These are phyloP conservation scores for Verbascum thapsus DNA, from an alignment of 257 asterid species.

Conservation along the genomic window DNA sequence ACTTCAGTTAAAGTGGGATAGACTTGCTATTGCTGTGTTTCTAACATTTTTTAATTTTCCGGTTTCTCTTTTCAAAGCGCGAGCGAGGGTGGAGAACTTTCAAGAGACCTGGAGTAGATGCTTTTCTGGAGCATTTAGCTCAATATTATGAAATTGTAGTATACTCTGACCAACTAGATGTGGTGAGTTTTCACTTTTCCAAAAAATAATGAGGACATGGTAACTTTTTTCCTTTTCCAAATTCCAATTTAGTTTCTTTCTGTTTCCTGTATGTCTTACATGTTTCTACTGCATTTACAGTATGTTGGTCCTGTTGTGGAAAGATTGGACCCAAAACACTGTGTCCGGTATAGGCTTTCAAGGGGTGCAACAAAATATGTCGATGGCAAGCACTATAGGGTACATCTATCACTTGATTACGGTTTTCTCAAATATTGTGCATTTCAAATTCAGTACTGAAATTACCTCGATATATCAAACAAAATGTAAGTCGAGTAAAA, in stretches of 20 bases:
- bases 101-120: constrained; percentile 95
- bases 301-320: constrained; percentile 80
- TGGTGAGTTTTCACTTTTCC: constrained; percentile 45
- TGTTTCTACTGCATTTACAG: constrained; percentile 46
- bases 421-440: constrained; percentile 7
- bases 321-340: constrained; percentile 71
- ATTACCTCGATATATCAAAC: not conserved
- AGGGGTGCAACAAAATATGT: constrained; percentile 77
- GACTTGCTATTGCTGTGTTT: no score
- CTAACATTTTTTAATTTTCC: not conserved
- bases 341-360: constrained; percentile 67
- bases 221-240: not conserved
- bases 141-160: constrained; percentile 79
- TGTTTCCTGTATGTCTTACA: constrained; percentile 4
- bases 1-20: not conserved
- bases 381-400: constrained; percentile 86
- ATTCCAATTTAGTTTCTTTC: not conserved
- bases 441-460: not conserved
- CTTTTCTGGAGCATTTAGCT: constrained; percentile 79
- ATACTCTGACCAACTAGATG: constrained; percentile 65
- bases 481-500: constrained; percentile 19
- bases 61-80: constrained; percentile 52
- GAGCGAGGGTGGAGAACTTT: constrained; percentile 95
- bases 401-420: constrained; percentile 36
- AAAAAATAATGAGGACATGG: not conserved